A percentile compares a stretch with the other conserved stretches of the same genome.
phyloP scores from a whole-genome alignment of 306 rosid species.

The Amphicarpaea edgeworthii region DNA sequence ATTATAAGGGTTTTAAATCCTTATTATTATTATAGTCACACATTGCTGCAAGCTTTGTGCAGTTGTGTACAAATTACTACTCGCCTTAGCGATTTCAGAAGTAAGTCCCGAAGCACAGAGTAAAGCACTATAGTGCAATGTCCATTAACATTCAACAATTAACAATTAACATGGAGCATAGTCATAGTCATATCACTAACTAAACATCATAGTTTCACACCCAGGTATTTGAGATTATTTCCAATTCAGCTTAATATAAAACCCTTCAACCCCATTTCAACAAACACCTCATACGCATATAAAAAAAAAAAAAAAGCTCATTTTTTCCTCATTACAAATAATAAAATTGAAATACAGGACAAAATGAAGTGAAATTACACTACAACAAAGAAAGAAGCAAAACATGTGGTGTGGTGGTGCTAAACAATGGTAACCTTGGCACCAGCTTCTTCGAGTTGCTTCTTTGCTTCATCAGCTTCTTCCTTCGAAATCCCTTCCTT shows the following conservation, averaged over 20 bases:
- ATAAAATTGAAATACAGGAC: neutral
- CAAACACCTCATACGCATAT: constrained; percentile 22
- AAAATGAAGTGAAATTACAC: constrained; percentile 26
- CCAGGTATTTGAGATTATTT: neutral
- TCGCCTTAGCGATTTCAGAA: neutral
- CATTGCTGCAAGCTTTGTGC: no score
- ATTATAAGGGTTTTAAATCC: neutral
- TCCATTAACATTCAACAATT: no score
- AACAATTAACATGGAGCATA: no score
- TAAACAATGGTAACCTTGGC: constrained; percentile 79
- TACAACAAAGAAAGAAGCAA: constrained; percentile 13
- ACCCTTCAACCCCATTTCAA: neutral
- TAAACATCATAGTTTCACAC: neutral
- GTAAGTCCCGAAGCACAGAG: neutral
- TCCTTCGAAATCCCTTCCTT: constrained; percentile 81
- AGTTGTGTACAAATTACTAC: no score
- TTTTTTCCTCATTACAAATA: constrained; percentile 14
- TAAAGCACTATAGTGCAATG: neutral
- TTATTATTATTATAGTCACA: no score
- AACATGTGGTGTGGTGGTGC: neutral
- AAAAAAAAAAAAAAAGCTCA: neutral
- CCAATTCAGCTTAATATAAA: neutral
- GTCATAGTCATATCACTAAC: neutral
- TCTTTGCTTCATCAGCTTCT: constrained; percentile 93
- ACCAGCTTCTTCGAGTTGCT: constrained; percentile 94